Evolutionary conservation across 371 early-diverging fungal genomes (phyloP), one percentile per base, ranked within the genome.

Genomic region (Syncephalastrum contaminatum): DNA sequence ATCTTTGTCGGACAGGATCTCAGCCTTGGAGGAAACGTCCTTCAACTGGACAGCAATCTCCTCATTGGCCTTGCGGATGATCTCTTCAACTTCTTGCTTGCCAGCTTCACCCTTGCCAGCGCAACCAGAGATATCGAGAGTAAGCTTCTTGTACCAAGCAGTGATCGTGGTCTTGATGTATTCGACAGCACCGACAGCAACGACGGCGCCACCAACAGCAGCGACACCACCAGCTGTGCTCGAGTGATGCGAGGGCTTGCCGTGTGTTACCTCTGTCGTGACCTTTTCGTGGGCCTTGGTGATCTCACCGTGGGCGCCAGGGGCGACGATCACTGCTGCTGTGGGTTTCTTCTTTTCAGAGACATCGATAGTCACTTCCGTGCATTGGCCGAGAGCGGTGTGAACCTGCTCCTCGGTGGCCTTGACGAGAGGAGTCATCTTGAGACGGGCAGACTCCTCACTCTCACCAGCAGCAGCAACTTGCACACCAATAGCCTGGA

Each of bases 91-190:
- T 22, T 73, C 73, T 7, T 30, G 4, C 30, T 30, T 30, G 14
- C 54, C 43, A 13, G 60, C 54, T 39, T 67, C 58, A 21, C 56
- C n/a, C 13, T 59, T 30, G 4, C 8, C 8, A 7, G 30, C 8
- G 27, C 45, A 30, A 40, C 50, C 60, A 50, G 55, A 43, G 21
- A 71, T 54, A 30, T 71, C 68, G 16, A 65, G 52, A n/a, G 52
- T 52, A n/a, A 65, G 43, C 30, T 71, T 48, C n/a, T 47, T 60
- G 40, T 60, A 68, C 72, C 72, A 71, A 15, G 58, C 56, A 12
- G 61, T 52, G 6, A 73, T 24, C 15, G 55, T 57, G 10, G 65
- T 63, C 50, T 69, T 59, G 15, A 66, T 67, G 51, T 68, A 41
- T 1, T 44, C 54, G 22, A 49, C 62, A 44, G 44, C 58, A 20